Base-by-base conservation (phyloP, 2,329 filamentous ascomycete species). In the Periconia sp. region DNA sequence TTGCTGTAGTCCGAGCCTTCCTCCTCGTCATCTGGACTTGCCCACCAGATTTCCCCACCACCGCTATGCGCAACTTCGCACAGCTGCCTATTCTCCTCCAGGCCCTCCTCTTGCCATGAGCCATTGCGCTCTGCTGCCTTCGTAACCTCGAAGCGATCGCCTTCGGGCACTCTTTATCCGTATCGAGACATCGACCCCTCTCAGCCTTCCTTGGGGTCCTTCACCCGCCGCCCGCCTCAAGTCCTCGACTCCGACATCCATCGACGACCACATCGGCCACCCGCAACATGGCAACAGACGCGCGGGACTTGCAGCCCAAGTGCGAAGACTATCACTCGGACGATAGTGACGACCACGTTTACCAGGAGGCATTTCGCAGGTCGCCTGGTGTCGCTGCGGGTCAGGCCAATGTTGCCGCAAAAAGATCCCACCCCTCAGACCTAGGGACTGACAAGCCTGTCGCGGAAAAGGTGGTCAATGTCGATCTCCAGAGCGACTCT, bases 401-500 rank as follows among this genome's bases (percentile, higher is more conserved):
- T n/a, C n/a, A n/a, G n/a, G 77, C 78, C 67, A 79, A 80, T 68
- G 66, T 76, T 60, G 68, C 75, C 54, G 69, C 69, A 48, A 79
- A 74, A 70, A 71, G 73, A 51, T 75, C 78, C 33, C 61, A 65
- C 28, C 69, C 65, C 53, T 65, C 59, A 24, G 56, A 65, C 54
- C 36, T 71, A 56, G 57, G 61, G 53, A 48, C 57, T 56, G 55
- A 59, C 53, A 65, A 61, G 59, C 50, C 58, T 26, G 47, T 38
- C 17, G 44, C 44, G 26, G 56, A 62, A 35, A 57, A 57, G 44
- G 55, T 52, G 44, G 41, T 54, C 50, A 66, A 66, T 54, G 68
- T 72, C 47, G 77, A 81, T 65, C 70, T 73, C 60, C 75, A 76
- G 56, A 82, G 78, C 69, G 82, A 85, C 69, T 83, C 81, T 54